phyloP scores from a whole-genome alignment of 345 rosid genomes.

The Populus tremula region DNA sequence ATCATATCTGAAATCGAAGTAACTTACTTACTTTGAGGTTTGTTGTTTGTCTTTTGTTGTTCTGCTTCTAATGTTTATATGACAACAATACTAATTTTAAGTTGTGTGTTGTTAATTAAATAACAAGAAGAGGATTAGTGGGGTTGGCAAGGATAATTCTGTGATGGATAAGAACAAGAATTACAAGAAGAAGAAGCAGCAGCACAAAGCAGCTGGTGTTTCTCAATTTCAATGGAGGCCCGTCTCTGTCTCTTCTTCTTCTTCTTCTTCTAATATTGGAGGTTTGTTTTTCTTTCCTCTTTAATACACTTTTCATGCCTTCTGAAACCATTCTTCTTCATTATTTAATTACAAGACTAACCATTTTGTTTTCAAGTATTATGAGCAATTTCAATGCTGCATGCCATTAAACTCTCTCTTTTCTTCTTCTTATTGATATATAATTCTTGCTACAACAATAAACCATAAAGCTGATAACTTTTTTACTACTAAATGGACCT shows the following conservation, averaged over 20 bases:
- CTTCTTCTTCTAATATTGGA: conserved; percentile 18
- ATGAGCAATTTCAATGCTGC: background rate
- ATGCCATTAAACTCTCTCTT: background rate
- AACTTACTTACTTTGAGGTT: conserved; percentile 39
- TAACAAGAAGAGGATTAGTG: background rate
- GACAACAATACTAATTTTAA: too few relatives aligned
- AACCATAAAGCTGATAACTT: background rate
- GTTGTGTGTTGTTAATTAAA: background rate
- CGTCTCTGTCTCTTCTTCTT: conserved; percentile 44
- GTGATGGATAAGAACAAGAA: conserved; percentile 33
- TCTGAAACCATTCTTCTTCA: background rate
- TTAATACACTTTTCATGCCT: background rate
- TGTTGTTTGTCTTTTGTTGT: background rate
- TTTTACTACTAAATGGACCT: background rate
- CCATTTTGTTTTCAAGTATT: too few relatives aligned
- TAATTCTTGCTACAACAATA: background rate
- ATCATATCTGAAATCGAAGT: conserved; percentile 31
- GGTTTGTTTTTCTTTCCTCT: conserved; percentile 39
- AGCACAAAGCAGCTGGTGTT: conserved; percentile 31
- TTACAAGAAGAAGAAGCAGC: too few relatives aligned
- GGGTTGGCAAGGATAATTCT: background rate
- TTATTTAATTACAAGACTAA: too few relatives aligned
- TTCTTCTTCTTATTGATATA: too few relatives aligned
- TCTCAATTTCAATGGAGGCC: conserved; percentile 47
- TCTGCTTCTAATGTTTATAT: background rate